Evolutionary conservation across 495 filamentous ascomycete species (phyloP).

Genomic region (Penicillium goetzii): DNA sequence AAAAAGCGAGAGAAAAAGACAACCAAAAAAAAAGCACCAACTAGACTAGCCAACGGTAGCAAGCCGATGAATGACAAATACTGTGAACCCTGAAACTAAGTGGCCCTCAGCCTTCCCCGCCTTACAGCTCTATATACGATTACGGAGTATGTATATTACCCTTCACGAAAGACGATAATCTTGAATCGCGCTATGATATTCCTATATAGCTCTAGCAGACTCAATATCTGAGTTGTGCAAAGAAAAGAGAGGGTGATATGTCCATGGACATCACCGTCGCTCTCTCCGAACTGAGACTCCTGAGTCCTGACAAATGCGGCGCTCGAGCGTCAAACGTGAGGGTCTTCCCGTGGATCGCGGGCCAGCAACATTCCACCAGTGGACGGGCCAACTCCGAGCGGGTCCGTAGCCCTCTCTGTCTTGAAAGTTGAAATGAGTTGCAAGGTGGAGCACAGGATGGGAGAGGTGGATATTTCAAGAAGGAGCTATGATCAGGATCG

Average conservation of each 20-base stretch:
- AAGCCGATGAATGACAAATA: slow-evolving; percentile 14
- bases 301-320: slow-evolving; percentile 10
- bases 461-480: slow-evolving; percentile 2
- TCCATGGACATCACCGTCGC: slow-evolving; percentile 8
- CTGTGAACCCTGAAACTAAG: not conserved
- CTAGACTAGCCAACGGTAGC: not conserved
- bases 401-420: slow-evolving; percentile 4
- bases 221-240: not conserved
- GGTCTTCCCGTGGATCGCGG: not conserved
- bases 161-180: not conserved
- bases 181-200: not conserved
- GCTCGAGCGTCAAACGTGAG: not conserved
- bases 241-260: not conserved
- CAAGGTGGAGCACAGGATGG: slow-evolving; percentile 14
- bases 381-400: slow-evolving; percentile 9
- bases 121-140: not conserved
- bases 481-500: slow-evolving; percentile 21
- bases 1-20: not conserved
- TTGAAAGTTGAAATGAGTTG: slow-evolving; percentile 17
- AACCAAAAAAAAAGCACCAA: not conserved
- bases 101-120: not conserved
- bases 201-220: not conserved
- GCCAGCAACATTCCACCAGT: not conserved
- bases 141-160: not conserved
- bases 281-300: slow-evolving; percentile 1